Evolutionary conservation across 306 rosid species (phyloP).

Genomic region (Rosa lucieae): DNA sequence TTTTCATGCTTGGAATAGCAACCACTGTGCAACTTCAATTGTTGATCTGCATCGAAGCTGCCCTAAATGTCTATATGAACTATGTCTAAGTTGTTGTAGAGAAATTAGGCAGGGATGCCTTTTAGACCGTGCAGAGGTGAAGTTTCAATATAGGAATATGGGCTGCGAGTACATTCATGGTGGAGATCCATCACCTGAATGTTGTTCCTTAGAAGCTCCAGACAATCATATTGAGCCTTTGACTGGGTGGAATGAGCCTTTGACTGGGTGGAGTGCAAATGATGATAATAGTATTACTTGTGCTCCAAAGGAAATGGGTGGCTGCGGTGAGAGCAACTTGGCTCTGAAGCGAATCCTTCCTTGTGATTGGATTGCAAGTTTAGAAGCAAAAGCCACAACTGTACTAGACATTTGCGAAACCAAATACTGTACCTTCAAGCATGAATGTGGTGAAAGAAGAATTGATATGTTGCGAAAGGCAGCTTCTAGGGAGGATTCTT

Average conservation of each 20-base stretch:
- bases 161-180: slow-evolving; percentile 82
- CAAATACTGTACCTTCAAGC: slow-evolving; percentile 25
- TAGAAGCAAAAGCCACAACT: slow-evolving; percentile 50
- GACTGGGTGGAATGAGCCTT: slow-evolving; percentile 44
- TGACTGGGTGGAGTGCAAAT: slow-evolving; percentile 46
- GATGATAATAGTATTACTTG: slow-evolving; percentile 56
- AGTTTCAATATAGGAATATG: slow-evolving; percentile 56
- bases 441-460: slow-evolving; percentile 27
- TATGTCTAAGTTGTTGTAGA: slow-evolving; percentile 70
- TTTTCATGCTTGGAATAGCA: slow-evolving; percentile 46
- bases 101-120: slow-evolving; percentile 63
- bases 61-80: slow-evolving; percentile 64
- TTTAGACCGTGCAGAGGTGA: slow-evolving; percentile 42
- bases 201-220: slow-evolving; percentile 29
- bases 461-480: slow-evolving; percentile 38
- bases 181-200: slow-evolving; percentile 50
- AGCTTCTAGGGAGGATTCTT: slow-evolving; percentile 45
- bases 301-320: slow-evolving; percentile 63
- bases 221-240: slow-evolving; percentile 32
- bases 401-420: slow-evolving; percentile 25
- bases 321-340: slow-evolving; percentile 55
- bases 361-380: slow-evolving; percentile 49
- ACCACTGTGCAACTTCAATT: slow-evolving; percentile 86
- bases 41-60: slow-evolving; percentile 75
- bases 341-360: slow-evolving; percentile 68